These are phyloP conservation scores for Apiospora koreana DNA, from an alignment of 2,329 filamentous ascomycete genomes.

Conservation along the genomic window DNA sequence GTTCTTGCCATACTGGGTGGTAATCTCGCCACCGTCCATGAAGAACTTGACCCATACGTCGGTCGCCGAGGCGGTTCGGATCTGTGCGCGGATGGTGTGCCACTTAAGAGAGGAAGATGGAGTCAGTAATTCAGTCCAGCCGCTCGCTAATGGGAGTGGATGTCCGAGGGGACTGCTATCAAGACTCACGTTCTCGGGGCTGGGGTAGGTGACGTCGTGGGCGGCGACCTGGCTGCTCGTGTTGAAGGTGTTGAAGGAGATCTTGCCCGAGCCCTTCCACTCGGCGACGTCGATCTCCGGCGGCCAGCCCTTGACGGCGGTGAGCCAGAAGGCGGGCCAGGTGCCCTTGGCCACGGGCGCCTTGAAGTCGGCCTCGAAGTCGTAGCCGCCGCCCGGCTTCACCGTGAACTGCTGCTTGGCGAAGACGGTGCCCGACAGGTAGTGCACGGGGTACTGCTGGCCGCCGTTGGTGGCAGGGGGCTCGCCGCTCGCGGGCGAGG, in stretches of 20 bases:
- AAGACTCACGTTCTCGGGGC: constrained; percentile 17
- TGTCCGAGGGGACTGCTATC: not conserved
- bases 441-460: constrained; percentile 47
- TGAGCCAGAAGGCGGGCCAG: constrained; percentile 63
- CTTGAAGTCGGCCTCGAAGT: constrained; percentile 40
- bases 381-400: constrained; percentile 36
- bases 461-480: constrained; percentile 38
- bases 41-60: constrained; percentile 57
- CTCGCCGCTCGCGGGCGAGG: constrained; percentile 44
- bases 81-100: constrained; percentile 51
- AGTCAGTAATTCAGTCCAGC: not conserved
- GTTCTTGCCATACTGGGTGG: constrained; percentile 50
- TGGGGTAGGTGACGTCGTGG: constrained; percentile 49
- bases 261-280: constrained; percentile 60
- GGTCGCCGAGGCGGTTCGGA: constrained; percentile 51
- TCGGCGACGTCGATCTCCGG: constrained; percentile 63
- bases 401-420: constrained; percentile 44
- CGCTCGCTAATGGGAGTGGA: not conserved
- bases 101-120: constrained; percentile 32
- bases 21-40: constrained; percentile 49
- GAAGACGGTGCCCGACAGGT: constrained; percentile 43
- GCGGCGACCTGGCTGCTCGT: constrained; percentile 44
- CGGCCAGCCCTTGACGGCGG: constrained; percentile 55
- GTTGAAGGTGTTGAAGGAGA: constrained; percentile 54
- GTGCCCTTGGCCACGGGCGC: constrained; percentile 42